These are phyloP conservation scores for Pyricularia pennisetigena DNA, from an alignment of 2,329 filamentous ascomycete species.

Conservation along the genomic window DNA sequence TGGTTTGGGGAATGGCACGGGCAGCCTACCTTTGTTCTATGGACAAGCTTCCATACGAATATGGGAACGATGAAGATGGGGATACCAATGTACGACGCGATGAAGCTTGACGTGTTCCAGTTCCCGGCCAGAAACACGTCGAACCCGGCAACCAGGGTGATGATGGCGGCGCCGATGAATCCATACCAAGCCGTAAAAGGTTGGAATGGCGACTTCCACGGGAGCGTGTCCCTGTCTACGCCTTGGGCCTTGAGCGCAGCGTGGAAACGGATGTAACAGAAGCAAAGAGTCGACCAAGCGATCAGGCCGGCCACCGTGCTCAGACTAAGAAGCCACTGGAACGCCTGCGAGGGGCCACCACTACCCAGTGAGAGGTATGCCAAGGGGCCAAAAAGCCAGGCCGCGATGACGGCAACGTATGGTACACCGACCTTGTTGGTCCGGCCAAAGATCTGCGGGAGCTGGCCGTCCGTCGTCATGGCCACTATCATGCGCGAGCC, in stretches of 20 bases:
- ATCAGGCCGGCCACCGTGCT: constrained; percentile 13
- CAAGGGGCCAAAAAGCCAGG: constrained; percentile 27
- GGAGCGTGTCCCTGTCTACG: constrained; percentile 4
- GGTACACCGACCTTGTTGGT: constrained; percentile 29
- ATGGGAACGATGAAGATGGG: constrained; percentile 30
- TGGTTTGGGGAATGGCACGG: neutral
- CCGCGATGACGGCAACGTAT: constrained; percentile 28
- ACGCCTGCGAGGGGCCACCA: constrained; percentile 11
- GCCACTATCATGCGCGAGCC: constrained; percentile 11
- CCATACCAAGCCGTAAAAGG: constrained; percentile 3
- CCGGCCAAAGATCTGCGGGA: constrained; percentile 25
- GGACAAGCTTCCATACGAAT: constrained; percentile 27
- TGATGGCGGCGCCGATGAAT: constrained; percentile 3
- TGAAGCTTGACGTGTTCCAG: constrained; percentile 20
- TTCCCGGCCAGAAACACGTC: constrained; percentile 16
- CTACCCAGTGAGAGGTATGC: constrained; percentile 25
- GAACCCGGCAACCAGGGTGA: constrained; percentile 18
- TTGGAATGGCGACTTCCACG: constrained; percentile 2
- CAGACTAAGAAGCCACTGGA: constrained; percentile 7
- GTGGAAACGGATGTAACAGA: constrained; percentile 10
- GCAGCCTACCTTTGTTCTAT: constrained; percentile 22
- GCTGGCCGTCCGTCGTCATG: neutral
- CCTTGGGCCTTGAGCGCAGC: constrained; percentile 4
- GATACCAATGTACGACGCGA: constrained; percentile 29
- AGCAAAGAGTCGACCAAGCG: neutral